phyloP scores from a whole-genome alignment of 2,329 filamentous ascomycete species.

The Fusarium pseudocircinatum region DNA sequence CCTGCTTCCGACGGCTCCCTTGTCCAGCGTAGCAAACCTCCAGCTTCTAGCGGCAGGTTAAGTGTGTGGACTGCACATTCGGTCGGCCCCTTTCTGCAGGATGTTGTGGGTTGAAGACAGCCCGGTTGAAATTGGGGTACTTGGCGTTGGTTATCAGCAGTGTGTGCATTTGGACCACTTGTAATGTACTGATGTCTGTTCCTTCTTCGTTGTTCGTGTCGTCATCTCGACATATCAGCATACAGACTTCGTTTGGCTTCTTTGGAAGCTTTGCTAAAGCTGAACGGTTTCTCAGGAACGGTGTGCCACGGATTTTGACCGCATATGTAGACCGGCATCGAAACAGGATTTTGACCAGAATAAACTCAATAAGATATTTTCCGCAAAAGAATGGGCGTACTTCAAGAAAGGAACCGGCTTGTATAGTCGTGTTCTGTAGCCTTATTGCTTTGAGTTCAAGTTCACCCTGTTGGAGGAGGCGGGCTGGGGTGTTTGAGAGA shows the following conservation, averaged over 20 bases:
- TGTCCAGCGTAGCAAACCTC: constrained; percentile 40
- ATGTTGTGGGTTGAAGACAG: constrained; percentile 25
- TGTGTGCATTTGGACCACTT: constrained; percentile 53
- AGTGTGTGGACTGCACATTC: constrained; percentile 44
- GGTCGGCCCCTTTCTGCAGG: constrained; percentile 19
- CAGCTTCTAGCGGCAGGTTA: constrained; percentile 65
- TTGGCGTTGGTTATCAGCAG: constrained; percentile 66
- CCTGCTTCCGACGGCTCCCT: constrained; percentile 35
- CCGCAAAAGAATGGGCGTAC: constrained; percentile 37
- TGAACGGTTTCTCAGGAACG: constrained; percentile 49
- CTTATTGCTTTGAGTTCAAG: constrained; percentile 29
- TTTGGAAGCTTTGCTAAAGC: constrained; percentile 51
- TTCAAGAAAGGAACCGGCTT: constrained; percentile 44
- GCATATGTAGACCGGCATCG: constrained; percentile 32
- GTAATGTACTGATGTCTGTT: constrained; percentile 52
- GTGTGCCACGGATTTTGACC: constrained; percentile 51
- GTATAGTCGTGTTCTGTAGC: constrained; percentile 16
- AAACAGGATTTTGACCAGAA: constrained; percentile 57
- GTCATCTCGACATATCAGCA: constrained; percentile 48
- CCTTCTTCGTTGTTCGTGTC: constrained; percentile 43
- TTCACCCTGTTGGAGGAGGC: constrained; percentile 37
- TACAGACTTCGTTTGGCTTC: constrained; percentile 56
- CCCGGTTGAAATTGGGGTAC: constrained; percentile 53
- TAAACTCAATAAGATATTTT: constrained; percentile 45
- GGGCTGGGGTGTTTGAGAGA: constrained; percentile 26